Percentiles rank a stretch among this genome's conserved stretches.
Conservation (phyloP, 768 basidiomycete species). For the Mycena epipterygia region DNA sequence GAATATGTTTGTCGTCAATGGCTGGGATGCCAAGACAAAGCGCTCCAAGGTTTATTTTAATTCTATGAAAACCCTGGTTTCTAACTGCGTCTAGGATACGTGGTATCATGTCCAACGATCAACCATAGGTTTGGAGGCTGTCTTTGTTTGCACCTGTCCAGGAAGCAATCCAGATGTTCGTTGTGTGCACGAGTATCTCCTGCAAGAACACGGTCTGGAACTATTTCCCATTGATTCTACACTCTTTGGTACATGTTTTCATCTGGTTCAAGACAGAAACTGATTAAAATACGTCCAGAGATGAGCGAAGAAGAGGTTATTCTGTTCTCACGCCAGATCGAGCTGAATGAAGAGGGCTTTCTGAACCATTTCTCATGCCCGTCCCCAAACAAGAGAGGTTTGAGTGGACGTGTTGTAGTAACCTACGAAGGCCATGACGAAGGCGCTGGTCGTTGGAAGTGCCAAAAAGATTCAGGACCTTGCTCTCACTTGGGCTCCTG, state of each 20-base stretch:
- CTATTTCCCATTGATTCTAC: not conserved
- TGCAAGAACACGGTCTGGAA: not conserved
- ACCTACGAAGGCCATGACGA: slow-evolving; percentile 1
- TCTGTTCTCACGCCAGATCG: not conserved
- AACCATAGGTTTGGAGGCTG: not conserved
- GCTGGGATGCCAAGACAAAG: not conserved
- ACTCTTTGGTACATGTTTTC: not conserved
- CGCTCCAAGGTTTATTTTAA: slow-evolving; percentile 1
- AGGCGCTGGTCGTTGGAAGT: not conserved
- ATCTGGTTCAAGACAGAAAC: not conserved
- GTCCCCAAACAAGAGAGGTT: not conserved
- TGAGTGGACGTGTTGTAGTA: not conserved
- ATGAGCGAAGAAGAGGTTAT: not conserved
- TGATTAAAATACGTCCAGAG: not conserved
- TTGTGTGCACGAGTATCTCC: slow-evolving; percentile 10
- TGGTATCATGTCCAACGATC: slow-evolving; percentile 23
- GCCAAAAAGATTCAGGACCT: not conserved
- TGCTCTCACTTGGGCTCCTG: not conserved
- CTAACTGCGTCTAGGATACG: not conserved
- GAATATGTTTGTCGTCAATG: slow-evolving; percentile 20
- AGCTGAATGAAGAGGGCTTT: too few relatives aligned
- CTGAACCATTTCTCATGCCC: slow-evolving; percentile 12
- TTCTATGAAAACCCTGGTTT: not conserved
- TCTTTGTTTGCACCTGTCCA: slow-evolving; percentile 11
- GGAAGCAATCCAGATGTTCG: not conserved